phyloP scores from a whole-genome alignment of 805 yeast species.

The Starmerella sirachaensis region DNA sequence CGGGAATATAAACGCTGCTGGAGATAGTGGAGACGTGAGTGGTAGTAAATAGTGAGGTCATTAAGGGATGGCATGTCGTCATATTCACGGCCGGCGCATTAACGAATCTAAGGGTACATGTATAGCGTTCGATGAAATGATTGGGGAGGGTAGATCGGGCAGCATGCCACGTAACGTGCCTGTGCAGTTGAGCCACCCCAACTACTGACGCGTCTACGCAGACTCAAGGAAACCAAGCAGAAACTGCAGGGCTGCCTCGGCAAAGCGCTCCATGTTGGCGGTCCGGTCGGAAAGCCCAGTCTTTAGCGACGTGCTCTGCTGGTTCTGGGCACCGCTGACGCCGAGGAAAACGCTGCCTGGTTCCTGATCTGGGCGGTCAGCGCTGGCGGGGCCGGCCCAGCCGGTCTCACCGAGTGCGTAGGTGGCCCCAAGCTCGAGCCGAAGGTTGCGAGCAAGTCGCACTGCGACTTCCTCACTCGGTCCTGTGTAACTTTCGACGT shows the following conservation, averaged over 20 bases:
- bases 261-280: conserved; percentile 65
- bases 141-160: too few relatives aligned
- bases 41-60: too few relatives aligned
- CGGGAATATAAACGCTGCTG: too few relatives aligned
- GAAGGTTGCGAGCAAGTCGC: conserved; percentile 64
- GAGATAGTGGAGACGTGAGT: too few relatives aligned
- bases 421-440: conserved; percentile 71
- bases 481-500: conserved; percentile 63
- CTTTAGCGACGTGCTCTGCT: conserved; percentile 30
- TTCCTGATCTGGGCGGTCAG: too few relatives aligned
- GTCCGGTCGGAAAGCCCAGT: conserved; percentile 46
- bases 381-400: conserved; percentile 68
- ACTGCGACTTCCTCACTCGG: conserved; percentile 67
- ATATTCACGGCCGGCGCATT: too few relatives aligned
- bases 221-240: conserved; percentile 32
- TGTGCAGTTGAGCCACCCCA: too few relatives aligned
- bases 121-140: too few relatives aligned
- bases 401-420: conserved; percentile 79
- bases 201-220: too few relatives aligned
- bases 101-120: too few relatives aligned
- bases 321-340: conserved; percentile 52
- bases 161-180: too few relatives aligned
- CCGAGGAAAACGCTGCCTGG: conserved; percentile 63
- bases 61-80: too few relatives aligned
- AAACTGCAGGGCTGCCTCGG: conserved; percentile 50